A percentile compares a stretch with the other conserved stretches of the same genome.
Conservation (phyloP, 176 grass and related monocot genomes). For the Alloteropsis semialata region DNA sequence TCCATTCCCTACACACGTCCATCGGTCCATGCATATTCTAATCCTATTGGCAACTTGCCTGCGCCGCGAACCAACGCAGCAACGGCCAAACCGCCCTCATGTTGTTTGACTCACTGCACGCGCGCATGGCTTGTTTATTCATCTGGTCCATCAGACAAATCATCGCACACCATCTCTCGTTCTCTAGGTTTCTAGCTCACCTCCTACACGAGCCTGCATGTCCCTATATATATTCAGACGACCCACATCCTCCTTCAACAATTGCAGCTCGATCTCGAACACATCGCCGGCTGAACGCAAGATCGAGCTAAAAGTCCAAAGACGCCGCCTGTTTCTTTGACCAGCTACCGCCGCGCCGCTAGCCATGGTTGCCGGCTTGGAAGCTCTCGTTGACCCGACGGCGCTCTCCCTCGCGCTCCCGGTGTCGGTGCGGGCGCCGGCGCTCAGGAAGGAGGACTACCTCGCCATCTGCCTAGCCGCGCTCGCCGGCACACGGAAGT, state of each 20-base stretch:
- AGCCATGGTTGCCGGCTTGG: constrained; percentile 19
- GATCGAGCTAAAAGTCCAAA: constrained; percentile 1
- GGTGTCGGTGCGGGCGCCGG: too few species aligned
- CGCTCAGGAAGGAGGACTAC: constrained; percentile 51
- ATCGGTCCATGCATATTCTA: too few species aligned
- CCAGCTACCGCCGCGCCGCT: too few species aligned
- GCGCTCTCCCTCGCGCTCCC: constrained; percentile 29
- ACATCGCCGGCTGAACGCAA: too few species aligned
- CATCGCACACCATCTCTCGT: neutral
- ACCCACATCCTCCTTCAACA: neutral
- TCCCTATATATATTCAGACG: neutral
- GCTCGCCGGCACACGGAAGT: constrained; percentile 29
- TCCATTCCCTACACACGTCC: too few species aligned
- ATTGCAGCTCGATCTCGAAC: neutral
- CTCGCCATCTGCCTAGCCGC: constrained; percentile 61
- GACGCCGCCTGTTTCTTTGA: neutral
- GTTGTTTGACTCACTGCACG: constrained; percentile 30
- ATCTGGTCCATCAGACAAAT: constrained; percentile 19
- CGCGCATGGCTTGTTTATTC: neutral
- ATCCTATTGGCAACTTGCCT: neutral
- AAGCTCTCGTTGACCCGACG: constrained; percentile 28
- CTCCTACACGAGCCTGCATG: neutral
- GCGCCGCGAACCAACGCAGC: constrained; percentile 30
- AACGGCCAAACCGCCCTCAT: constrained; percentile 18
- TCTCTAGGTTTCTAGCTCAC: too few species aligned